A percentile compares a stretch with the other conserved stretches of the same genome.
Conservation (phyloP, 371 early-diverging fungal species). For the Dichotomocladium elegans region DNA sequence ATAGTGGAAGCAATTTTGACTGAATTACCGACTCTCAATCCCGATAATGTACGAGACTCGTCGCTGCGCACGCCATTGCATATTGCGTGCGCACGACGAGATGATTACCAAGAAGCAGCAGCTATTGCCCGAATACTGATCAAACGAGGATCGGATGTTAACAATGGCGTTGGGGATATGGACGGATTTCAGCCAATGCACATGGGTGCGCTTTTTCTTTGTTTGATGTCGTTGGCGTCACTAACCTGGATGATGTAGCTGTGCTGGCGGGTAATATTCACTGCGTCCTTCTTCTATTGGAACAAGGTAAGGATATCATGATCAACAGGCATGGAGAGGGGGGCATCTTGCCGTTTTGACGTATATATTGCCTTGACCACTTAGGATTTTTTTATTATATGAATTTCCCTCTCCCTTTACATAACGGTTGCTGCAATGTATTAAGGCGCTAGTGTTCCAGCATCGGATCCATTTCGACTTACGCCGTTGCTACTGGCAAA, state of each 20-base stretch:
- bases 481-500: slow-evolving; percentile 45
- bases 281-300: slow-evolving; percentile 41
- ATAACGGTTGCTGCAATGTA: no score
- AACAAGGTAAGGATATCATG: slow-evolving; percentile 34
- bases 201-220: slow-evolving; percentile 32
- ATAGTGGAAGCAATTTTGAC: slow-evolving; percentile 29
- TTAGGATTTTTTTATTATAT: slow-evolving; percentile 1
- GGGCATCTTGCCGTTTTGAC: slow-evolving; percentile 1
- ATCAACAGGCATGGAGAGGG: not conserved
- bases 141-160: slow-evolving; percentile 36
- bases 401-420: not conserved
- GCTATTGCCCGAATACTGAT: slow-evolving; percentile 33
- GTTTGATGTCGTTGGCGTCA: not conserved
- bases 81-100: slow-evolving; percentile 38
- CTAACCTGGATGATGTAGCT: slow-evolving; percentile 21
- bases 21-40: slow-evolving; percentile 27
- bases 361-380: slow-evolving; percentile 11
- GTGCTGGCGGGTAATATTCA: slow-evolving; percentile 43
- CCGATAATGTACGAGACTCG: slow-evolving; percentile 40
- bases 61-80: slow-evolving; percentile 45
- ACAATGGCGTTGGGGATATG: slow-evolving; percentile 47
- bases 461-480: slow-evolving; percentile 44
- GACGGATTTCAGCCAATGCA: slow-evolving; percentile 47
- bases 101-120: slow-evolving; percentile 31
- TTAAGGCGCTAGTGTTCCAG: slow-evolving; percentile 41